Percentiles rank a stretch among this genome's conserved stretches.
These are phyloP conservation scores for Teratosphaeria gauchensis DNA, from an alignment of 2,329 filamentous ascomycete species.

Conservation along the genomic window DNA sequence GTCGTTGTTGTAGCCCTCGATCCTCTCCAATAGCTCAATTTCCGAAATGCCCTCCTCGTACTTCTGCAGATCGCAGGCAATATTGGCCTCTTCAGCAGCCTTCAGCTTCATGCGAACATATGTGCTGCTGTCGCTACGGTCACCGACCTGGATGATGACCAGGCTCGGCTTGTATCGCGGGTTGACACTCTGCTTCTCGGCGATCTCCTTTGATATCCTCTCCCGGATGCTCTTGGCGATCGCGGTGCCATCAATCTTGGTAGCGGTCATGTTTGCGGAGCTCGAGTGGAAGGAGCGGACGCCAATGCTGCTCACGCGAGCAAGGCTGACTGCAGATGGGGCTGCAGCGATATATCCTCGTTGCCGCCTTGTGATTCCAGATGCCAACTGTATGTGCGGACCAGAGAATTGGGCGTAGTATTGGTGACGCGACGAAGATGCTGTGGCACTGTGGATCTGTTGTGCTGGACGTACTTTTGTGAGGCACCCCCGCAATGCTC, in stretches of 20 bases:
- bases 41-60: constrained; percentile 74
- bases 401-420: not conserved
- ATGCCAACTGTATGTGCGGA: not conserved
- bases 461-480: not conserved
- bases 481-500: not conserved
- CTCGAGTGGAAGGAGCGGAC: constrained; percentile 40
- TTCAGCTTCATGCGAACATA: constrained; percentile 99
- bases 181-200: constrained; percentile 69
- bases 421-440: not conserved
- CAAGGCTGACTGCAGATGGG: not conserved
- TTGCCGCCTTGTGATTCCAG: not conserved
- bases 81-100: constrained; percentile 89
- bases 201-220: constrained; percentile 69
- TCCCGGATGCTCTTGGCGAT: constrained; percentile 89
- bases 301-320: not conserved
- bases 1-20: constrained; percentile 78
- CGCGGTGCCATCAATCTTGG: constrained; percentile 90
- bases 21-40: constrained; percentile 73
- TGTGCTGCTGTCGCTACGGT: constrained; percentile 78
- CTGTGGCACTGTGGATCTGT: not conserved
- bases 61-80: constrained; percentile 76
- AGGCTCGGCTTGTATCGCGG: constrained; percentile 80
- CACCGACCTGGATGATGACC: constrained; percentile 94
- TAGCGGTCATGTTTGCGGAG: constrained; percentile 63
- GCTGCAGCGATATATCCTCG: not conserved